phyloP scores from a whole-genome alignment of 2,329 filamentous ascomycete species.

The Fusarium sp. region DNA sequence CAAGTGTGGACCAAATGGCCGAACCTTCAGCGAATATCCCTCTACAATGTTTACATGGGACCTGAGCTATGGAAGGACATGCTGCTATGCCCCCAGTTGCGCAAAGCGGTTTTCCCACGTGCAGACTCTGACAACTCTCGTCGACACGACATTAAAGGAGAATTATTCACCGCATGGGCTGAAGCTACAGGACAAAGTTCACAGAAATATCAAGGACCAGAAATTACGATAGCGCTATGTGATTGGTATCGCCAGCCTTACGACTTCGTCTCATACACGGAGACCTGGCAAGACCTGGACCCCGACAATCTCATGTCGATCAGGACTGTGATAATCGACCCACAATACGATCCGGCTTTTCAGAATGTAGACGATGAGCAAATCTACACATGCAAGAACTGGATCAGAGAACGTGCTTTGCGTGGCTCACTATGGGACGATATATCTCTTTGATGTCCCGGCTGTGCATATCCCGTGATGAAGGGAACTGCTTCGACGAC shows the following conservation, averaged over 20 bases:
- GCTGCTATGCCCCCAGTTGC: background rate
- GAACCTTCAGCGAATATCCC: conserved; percentile 33
- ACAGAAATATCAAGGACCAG: background rate
- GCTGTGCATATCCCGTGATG: background rate
- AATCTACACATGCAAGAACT: background rate
- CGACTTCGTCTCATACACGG: background rate
- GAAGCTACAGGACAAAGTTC: accelerated
- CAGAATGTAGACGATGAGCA: background rate
- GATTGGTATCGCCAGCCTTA: background rate
- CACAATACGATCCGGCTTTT: background rate
- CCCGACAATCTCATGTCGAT: conserved; percentile 3
- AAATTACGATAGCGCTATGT: conserved; percentile 10
- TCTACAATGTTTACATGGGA: conserved; percentile 13
- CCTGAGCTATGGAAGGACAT: conserved; percentile 1
- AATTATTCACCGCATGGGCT: background rate
- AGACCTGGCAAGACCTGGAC: conserved; percentile 12
- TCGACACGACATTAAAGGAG: background rate
- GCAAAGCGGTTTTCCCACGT: conserved; percentile 13
- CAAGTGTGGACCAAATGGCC: conserved; percentile 38
- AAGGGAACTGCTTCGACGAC: conserved; percentile 11
- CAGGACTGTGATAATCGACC: background rate
- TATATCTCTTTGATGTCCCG: background rate
- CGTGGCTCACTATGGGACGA: conserved; percentile 18
- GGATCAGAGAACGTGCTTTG: conserved; percentile 17
- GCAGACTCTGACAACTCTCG: background rate